Percentiles rank a stretch among this genome's conserved stretches.
Conservation (phyloP, 2,329 filamentous ascomycete genomes). For the Pseudovirgaria hyperparasitica region DNA sequence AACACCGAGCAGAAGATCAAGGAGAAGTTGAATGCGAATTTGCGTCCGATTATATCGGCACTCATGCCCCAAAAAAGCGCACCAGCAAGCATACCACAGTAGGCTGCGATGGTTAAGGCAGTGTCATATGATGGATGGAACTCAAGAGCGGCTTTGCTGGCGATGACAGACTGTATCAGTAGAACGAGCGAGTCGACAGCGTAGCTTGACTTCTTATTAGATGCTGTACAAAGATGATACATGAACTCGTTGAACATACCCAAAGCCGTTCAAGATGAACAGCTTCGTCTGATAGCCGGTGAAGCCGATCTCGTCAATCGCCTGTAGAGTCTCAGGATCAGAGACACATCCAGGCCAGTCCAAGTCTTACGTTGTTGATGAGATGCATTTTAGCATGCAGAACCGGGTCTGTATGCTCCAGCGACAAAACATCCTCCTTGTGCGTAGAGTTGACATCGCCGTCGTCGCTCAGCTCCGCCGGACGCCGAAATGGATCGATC, state of each 20-base stretch:
- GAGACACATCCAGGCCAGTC: neutral
- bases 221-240: neutral
- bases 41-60: constrained; percentile 55
- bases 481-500: too few species aligned
- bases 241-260: constrained; percentile 21
- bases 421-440: constrained; percentile 41
- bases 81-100: constrained; percentile 42
- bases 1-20: constrained; percentile 51
- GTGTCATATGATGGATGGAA: constrained; percentile 43
- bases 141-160: constrained; percentile 44
- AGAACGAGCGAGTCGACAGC: constrained; percentile 45
- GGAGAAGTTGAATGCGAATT: constrained; percentile 55
- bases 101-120: constrained; percentile 50
- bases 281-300: constrained; percentile 44
- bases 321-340: constrained; percentile 11
- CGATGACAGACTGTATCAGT: constrained; percentile 51
- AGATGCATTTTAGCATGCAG: constrained; percentile 56
- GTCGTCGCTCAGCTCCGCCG: too few species aligned
- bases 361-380: constrained; percentile 47
- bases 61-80: constrained; percentile 57
- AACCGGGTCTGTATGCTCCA: constrained; percentile 47
- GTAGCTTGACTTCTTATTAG: constrained; percentile 27
- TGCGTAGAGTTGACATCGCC: neutral
- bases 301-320: constrained; percentile 42
- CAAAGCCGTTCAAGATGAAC: constrained; percentile 49